Base-by-base conservation (phyloP, 2,329 filamentous ascomycete species). In the Camptophora hylomeconis region DNA sequence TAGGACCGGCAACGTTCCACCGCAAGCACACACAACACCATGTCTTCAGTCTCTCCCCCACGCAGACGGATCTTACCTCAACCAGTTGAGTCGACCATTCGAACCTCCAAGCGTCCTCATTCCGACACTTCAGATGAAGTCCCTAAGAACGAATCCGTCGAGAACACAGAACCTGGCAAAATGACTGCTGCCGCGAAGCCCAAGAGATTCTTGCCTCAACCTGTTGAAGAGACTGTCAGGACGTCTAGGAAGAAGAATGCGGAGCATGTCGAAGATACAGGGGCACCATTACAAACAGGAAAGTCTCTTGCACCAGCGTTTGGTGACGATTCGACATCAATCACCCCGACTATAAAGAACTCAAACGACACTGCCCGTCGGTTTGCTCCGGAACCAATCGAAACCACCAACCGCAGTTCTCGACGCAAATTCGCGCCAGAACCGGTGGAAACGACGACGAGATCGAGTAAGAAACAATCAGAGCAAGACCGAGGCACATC, bases 361-460 rank as follows among this genome's bases (percentile, higher is more conserved):
- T n/a, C n/a, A n/a, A n/a, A 9, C 14, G 14, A 11, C 12, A 14
- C 7, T 28, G n/a, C 18, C 22, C 17, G 19, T 26, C 13, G 16
- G 15, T 12, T 12, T 12, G 12, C 32, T 18, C 26, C 17, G 13
- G 27, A 23, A 13, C 34, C 32, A 8, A 17, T 17, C 13, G 18
- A 25, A 12, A 20, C 27, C 28, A 26, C 31, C 31, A 15, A 35
- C 11, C 35, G 20, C 17, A 31, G 57, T 41, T 54, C 63, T 28
- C 61, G 63, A 39, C 61, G 69, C 46, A 71, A 71, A 44, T 81
- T 81, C 55, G 64, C 60, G 22, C 75, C 77, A 18, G 66, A 79
- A 31, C 76, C 77, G 10, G 70, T 84, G 39, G 80, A 84, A 52
- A 83, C 78, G 6, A 75, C 69, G 67, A 69, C 25, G 67, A 61